Evolutionary conservation across 768 basidiomycete genomes (phyloP).

Genomic region (Suillus cothurnatus): DNA sequence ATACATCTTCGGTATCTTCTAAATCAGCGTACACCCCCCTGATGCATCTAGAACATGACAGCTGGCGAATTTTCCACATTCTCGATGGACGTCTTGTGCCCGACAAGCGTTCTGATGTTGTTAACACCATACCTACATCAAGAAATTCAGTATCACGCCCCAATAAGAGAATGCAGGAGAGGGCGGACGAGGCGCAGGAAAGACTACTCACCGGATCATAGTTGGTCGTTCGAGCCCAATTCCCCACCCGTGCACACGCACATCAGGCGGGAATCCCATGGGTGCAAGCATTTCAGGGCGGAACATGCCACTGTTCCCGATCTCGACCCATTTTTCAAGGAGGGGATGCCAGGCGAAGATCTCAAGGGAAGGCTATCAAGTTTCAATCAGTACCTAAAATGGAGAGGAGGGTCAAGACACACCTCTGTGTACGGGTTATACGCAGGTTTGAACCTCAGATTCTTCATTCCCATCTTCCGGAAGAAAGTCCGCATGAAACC

Average conservation of each 20-base stretch:
- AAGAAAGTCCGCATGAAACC: conserved; percentile 99
- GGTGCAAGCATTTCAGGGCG: conserved; percentile 99
- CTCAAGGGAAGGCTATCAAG: conserved; percentile 83
- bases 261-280: conserved; percentile 97
- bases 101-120: conserved; percentile 95
- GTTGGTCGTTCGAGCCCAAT: conserved; percentile 93
- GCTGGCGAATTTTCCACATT: conserved; percentile 87
- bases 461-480: conserved; percentile 94
- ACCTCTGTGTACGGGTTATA: conserved; percentile 99
- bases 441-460: conserved; percentile 96
- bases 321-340: conserved; percentile 94
- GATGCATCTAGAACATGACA: conserved; percentile 71
- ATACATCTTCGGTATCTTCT: conserved; percentile 13
- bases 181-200: not conserved
- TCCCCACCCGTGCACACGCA: conserved; percentile 97
- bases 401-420: conserved; percentile 6
- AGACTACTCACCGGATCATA: conserved; percentile 84
- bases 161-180: not conserved
- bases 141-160: conserved; percentile 7
- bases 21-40: not conserved
- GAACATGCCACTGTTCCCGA: conserved; percentile 99
- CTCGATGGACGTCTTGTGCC: conserved; percentile 95
- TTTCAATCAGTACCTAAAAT: conserved; percentile 1
- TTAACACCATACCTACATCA: conserved; percentile 85
- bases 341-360: conserved; percentile 98